Evolutionary conservation across 148 eudicot species (phyloP).

Genomic region (Beta vulgaris): DNA sequence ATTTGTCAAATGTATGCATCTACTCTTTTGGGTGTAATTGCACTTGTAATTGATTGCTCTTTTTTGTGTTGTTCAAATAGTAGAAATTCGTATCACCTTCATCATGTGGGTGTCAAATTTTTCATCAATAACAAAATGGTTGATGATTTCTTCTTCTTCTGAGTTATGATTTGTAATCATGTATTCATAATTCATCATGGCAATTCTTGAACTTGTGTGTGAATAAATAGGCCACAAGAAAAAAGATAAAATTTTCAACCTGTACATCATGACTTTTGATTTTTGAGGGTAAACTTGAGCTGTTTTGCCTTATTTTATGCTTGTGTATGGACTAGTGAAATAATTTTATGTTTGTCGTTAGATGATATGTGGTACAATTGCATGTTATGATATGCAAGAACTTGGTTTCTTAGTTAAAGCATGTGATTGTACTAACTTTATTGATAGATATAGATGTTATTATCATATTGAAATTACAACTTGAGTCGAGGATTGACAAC

Average conservation of each 20-base stretch:
- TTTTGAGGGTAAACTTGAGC: constrained; percentile 12
- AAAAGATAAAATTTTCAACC: not conserved
- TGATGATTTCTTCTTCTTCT: constrained; percentile 16
- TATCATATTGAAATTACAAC: too few relatives aligned
- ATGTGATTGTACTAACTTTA: too few relatives aligned
- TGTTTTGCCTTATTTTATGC: not conserved
- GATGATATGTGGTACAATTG: not conserved
- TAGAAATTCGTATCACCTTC: constrained; percentile 17
- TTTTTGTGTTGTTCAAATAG: constrained; percentile 3
- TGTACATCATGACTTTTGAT: constrained; percentile 22
- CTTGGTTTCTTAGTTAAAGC: too few relatives aligned
- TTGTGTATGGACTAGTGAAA: not conserved
- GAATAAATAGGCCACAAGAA: constrained; percentile 3
- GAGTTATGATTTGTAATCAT: constrained; percentile 14
- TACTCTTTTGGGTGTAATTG: constrained; percentile 12
- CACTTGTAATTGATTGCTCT: constrained; percentile 11
- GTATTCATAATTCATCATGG: constrained; percentile 27
- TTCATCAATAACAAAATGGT: not conserved
- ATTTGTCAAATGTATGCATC: not conserved
- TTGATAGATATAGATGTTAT: too few relatives aligned
- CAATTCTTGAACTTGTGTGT: constrained; percentile 28
- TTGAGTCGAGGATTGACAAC: too few relatives aligned
- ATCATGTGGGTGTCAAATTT: constrained; percentile 13
- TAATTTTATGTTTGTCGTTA: not conserved
- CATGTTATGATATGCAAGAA: not conserved